A percentile compares a stretch with the other conserved stretches of the same genome.
These are phyloP conservation scores for Blastobotrys persicus DNA, from an alignment of 1,139 yeast species.

Conservation along the genomic window DNA sequence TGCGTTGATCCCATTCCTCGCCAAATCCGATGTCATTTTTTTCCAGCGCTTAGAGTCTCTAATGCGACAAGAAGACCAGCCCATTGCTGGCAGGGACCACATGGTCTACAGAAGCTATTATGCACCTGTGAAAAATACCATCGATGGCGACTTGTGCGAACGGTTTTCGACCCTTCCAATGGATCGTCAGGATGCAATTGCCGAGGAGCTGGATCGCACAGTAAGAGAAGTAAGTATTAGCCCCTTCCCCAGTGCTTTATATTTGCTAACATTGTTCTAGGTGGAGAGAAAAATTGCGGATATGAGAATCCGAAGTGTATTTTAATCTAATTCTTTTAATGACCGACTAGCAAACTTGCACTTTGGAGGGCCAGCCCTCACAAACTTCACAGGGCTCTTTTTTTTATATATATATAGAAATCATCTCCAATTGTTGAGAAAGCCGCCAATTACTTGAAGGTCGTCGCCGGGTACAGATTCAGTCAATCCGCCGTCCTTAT, in stretches of 20 bases:
- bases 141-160: slow-evolving; percentile 89
- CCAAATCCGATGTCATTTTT: slow-evolving; percentile 61
- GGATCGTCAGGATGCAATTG: slow-evolving; percentile 47
- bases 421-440: not conserved
- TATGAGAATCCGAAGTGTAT: slow-evolving; percentile 51
- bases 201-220: slow-evolving; percentile 53
- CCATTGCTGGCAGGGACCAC: slow-evolving; percentile 65
- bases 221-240: slow-evolving; percentile 44
- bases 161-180: slow-evolving; percentile 44
- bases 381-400: too few species aligned
- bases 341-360: too few species aligned
- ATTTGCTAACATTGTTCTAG: slow-evolving; percentile 2
- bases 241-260: not conserved
- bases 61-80: slow-evolving; percentile 43
- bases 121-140: slow-evolving; percentile 67
- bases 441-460: not conserved
- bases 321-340: slow-evolving; percentile 18
- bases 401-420: too few species aligned
- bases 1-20: slow-evolving; percentile 61
- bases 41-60: slow-evolving; percentile 54
- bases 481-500: not conserved
- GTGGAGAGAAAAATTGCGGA: slow-evolving; percentile 61
- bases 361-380: too few species aligned
- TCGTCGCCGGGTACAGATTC: not conserved
- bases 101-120: slow-evolving; percentile 71